Percentiles rank a stretch among this genome's conserved stretches.
Conservation (phyloP, 805 yeast genomes). For the Alloascoidea hylecoeti region DNA sequence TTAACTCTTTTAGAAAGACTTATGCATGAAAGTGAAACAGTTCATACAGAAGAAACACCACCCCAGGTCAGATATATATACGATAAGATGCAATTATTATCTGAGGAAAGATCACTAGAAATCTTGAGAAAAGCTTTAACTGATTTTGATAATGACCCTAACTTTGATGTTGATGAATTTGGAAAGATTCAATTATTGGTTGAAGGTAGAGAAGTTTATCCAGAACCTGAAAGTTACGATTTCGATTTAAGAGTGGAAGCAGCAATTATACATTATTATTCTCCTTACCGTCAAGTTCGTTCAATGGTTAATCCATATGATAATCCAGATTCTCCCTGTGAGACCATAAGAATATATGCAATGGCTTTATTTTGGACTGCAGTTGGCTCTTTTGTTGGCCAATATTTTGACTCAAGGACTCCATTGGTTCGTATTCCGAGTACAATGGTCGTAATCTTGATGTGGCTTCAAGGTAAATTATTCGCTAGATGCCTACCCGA, state of each 20-base stretch:
- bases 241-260: slow-evolving; percentile 25
- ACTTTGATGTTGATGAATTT: background rate
- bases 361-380: slow-evolving; percentile 36
- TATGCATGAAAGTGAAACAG: no score
- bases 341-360: slow-evolving; percentile 38
- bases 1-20: no score
- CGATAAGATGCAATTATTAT: background rate
- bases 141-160: background rate
- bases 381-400: slow-evolving; percentile 42
- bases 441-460: slow-evolving; percentile 41
- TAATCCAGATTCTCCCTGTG: slow-evolving; percentile 29
- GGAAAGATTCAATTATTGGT: background rate
- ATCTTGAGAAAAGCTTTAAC: background rate
- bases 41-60: background rate
- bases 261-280: slow-evolving; percentile 23
- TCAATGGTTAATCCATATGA: slow-evolving; percentile 40
- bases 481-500: slow-evolving; percentile 30
- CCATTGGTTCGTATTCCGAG: slow-evolving; percentile 38
- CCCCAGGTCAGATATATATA: background rate
- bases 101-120: background rate
- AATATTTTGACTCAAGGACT: slow-evolving; percentile 40
- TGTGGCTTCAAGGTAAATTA: slow-evolving; percentile 43
- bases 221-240: background rate
- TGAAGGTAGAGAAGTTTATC: background rate
- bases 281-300: slow-evolving; percentile 51